Conservation (phyloP, 202 grass and related monocot genomes). For the Hordeum pubiflorum region DNA sequence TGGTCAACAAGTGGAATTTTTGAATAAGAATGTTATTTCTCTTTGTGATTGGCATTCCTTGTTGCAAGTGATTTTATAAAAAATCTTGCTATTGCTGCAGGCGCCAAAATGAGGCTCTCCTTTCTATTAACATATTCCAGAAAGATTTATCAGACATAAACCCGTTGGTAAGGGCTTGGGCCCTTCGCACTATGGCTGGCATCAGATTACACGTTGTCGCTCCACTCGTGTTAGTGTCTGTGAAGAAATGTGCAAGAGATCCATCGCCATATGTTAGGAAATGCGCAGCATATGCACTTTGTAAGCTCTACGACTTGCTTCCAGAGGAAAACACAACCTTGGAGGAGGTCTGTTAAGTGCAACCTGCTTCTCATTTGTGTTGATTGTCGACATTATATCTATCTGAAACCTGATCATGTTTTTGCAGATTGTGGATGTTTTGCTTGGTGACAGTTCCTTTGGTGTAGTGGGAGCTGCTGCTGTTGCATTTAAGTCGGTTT, state of each 20-base stretch:
- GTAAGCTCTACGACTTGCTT: constrained; percentile 72
- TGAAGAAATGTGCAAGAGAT: constrained; percentile 87
- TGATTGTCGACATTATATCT: neutral
- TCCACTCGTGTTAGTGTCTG: constrained; percentile 63
- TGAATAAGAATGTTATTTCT: neutral
- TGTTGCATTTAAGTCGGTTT: constrained; percentile 70
- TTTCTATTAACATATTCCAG: constrained; percentile 96
- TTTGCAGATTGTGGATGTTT: constrained; percentile 63
- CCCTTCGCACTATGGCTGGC: constrained; percentile 85
- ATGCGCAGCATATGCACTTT: constrained; percentile 80
- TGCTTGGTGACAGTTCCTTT: constrained; percentile 68
- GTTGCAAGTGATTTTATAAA: neutral
- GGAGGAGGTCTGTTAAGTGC: constrained; percentile 46
- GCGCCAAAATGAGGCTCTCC: constrained; percentile 89
- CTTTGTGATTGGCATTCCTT: neutral
- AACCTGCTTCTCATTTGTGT: neutral
- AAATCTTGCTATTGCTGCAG: constrained; percentile 29
- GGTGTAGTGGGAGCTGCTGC: constrained; percentile 71
- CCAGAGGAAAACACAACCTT: constrained; percentile 61
- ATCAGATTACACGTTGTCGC: constrained; percentile 78
- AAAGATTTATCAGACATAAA: constrained; percentile 94
- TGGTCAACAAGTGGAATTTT: neutral
- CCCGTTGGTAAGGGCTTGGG: constrained; percentile 84
- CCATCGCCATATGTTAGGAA: constrained; percentile 83
- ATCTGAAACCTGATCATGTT: constrained; percentile 21